A percentile compares a stretch with the other conserved stretches of the same genome.
These are phyloP conservation scores for Wickerhamiella musiphila DNA, from an alignment of 805 yeast species.

Conservation along the genomic window DNA sequence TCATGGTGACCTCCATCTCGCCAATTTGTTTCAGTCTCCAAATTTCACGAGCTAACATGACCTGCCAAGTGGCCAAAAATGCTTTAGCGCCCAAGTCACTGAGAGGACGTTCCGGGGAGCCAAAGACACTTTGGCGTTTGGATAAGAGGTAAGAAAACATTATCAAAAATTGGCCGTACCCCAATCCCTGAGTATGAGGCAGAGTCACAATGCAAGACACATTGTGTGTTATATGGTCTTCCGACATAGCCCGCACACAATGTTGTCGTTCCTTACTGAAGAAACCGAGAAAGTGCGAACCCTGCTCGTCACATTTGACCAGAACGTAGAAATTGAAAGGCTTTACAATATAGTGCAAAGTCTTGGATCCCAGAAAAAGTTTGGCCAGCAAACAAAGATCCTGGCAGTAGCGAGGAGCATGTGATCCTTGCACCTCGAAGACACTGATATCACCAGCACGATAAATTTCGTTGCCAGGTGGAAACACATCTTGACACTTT, in stretches of 20 bases:
- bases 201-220: conserved; percentile 81
- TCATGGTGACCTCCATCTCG: too few relatives aligned
- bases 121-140: conserved; percentile 55
- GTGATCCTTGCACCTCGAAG: conserved; percentile 88
- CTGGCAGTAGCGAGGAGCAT: conserved; percentile 68
- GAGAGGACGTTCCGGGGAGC: conserved; percentile 92
- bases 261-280: conserved; percentile 63
- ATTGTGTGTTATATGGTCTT: conserved; percentile 40
- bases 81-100: conserved; percentile 73
- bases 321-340: conserved; percentile 82
- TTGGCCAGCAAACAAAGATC: conserved; percentile 81
- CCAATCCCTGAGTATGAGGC: conserved; percentile 74
- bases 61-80: too few relatives aligned
- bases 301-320: conserved; percentile 41
- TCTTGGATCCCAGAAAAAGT: conserved; percentile 74
- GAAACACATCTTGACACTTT: conserved; percentile 56
- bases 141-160: conserved; percentile 76
- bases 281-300: conserved; percentile 78
- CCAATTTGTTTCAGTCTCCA: too few relatives aligned
- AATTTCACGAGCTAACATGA: too few relatives aligned
- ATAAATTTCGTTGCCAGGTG: conserved; percentile 88
- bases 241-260: conserved; percentile 1
- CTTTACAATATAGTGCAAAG: conserved; percentile 86
- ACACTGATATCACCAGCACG: conserved; percentile 52
- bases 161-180: conserved; percentile 77